Conservation (phyloP, 805 yeast species). For the Cyberlindnera xishuangbannaensis region DNA sequence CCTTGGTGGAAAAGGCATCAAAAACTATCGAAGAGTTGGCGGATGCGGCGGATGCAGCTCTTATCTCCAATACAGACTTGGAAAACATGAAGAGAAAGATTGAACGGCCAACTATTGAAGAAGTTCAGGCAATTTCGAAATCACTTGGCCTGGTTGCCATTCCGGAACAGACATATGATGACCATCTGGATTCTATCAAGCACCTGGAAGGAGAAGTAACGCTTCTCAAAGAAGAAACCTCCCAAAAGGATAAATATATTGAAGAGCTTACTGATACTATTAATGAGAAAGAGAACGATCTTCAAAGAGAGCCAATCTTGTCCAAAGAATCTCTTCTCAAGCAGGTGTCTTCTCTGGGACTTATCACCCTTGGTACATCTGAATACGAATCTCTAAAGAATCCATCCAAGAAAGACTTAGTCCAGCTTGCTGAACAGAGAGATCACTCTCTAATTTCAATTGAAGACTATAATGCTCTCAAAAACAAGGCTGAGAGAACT, state of each 20-base stretch:
- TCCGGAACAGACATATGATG: constrained; percentile 7
- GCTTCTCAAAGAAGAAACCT: constrained; percentile 7
- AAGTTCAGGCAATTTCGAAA: constrained; percentile 4
- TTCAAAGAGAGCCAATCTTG: constrained; percentile 11
- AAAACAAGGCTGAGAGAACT: constrained; percentile 14
- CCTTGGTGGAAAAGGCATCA: constrained; percentile 9
- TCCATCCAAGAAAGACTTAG: constrained; percentile 8
- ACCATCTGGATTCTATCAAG: constrained; percentile 1
- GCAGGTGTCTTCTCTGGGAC: constrained; percentile 12
- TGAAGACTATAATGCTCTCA: constrained; percentile 8
- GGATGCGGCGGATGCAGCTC: constrained; percentile 5
- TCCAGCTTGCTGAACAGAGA: constrained; percentile 9
- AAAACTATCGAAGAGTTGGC: constrained; percentile 18
- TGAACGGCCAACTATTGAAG: constrained; percentile 16
- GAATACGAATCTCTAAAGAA: constrained; percentile 8
- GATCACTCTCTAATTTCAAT: constrained; percentile 13
- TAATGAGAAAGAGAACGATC: constrained; percentile 12
- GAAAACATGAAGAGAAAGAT: constrained; percentile 13
- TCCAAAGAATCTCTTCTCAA: constrained; percentile 11
- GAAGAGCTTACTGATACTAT: constrained; percentile 8
- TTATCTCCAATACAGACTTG: constrained; percentile 8
- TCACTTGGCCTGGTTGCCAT: constrained; percentile 7
- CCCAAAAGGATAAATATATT: constrained; percentile 12
- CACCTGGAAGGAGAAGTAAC: background rate
- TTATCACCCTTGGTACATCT: constrained; percentile 8